Evolutionary conservation across 257 asterid species (phyloP), one percentile per base, ranked within the genome.

Genomic region (Lantana camara): DNA sequence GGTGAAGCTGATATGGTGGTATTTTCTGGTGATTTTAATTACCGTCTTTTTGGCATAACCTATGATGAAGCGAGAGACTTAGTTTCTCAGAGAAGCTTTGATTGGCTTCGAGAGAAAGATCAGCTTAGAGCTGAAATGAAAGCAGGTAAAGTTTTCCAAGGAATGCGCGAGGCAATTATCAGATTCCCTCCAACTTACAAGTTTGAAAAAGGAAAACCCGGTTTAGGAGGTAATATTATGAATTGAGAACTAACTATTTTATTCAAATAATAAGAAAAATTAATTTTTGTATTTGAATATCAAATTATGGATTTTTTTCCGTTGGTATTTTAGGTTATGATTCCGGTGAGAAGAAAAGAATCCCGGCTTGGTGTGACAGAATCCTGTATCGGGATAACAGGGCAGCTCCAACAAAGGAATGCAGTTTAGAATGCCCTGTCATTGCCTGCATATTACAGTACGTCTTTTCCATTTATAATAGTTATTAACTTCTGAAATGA

Each of bases 341-440:
- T 45, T 92, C 98, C 23, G 96, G 96, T 0, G 98, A 86, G 77
- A 92, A 92, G 82, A 92, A 92, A 81, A 64, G 98, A 35, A 92
- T 92, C 61, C 98, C 96, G 1, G 98, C 98, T 29, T 92, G 98
- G 98, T 92, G 98, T 49, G 98, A 89, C 58, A 74, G 96, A 73
- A 82, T 92, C 60, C 73, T 91, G 9, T 89, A 92, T 56, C 81
- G 96, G 51, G 96, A 89, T 68, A 92, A 70, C 48, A 76, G 83
- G 17, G 69, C 70, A 22, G 61, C 72, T 16, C 73, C 87, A 22
- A 49, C 77, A 2, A 78, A 79, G 57, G 83, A 75, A 47, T 83
- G 92, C 87, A 85, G 86, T 69, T 73, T 92, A 70, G 84, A 73
- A 57, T 86, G 96, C 68, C 96, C 98, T 4, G 85, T 92, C 15